Evolutionary conservation across 805 yeast genomes (phyloP).

Genomic region (Starmerella powellii): DNA sequence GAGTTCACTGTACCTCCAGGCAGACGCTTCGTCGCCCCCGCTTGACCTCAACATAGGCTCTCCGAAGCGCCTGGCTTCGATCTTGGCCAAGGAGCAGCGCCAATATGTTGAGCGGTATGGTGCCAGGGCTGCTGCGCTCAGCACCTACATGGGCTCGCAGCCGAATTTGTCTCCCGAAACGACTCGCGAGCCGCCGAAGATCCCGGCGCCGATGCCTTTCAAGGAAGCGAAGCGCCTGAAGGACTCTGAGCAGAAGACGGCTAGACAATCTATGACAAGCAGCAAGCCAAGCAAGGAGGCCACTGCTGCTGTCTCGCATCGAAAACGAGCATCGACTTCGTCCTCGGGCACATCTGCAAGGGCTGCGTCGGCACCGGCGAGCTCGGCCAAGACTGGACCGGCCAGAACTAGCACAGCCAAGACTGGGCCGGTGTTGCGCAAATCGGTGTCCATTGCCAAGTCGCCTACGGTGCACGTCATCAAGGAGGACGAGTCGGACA

Average conservation of each 20-base stretch:
- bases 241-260: not conserved
- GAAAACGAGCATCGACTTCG: too few relatives aligned
- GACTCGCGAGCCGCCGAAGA: conserved; percentile 5
- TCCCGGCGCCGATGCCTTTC: conserved; percentile 7
- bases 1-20: conserved; percentile 10
- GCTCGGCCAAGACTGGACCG: too few relatives aligned
- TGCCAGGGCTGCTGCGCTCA: conserved; percentile 9
- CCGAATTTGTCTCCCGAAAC: not conserved
- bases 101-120: conserved; percentile 15
- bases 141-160: conserved; percentile 2
- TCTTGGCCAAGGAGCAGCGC: conserved; percentile 15
- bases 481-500: conserved; percentile 1
- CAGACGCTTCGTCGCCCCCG: conserved; percentile 11
- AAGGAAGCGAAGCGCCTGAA: not conserved
- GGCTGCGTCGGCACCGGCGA: too few relatives aligned
- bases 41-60: conserved; percentile 3
- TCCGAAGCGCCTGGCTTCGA: conserved; percentile 3
- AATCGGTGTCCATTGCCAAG: conserved; percentile 4
- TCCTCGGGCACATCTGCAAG: too few relatives aligned
- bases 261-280: too few relatives aligned
- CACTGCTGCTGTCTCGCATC: too few relatives aligned
- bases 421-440: not conserved
- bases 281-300: too few relatives aligned
- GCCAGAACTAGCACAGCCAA: not conserved
- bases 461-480: conserved; percentile 2